Evolutionary conservation across 2,329 filamentous ascomycete species (phyloP), one percentile per base, ranked within the genome.

Genomic region (Alternaria infectoria): DNA sequence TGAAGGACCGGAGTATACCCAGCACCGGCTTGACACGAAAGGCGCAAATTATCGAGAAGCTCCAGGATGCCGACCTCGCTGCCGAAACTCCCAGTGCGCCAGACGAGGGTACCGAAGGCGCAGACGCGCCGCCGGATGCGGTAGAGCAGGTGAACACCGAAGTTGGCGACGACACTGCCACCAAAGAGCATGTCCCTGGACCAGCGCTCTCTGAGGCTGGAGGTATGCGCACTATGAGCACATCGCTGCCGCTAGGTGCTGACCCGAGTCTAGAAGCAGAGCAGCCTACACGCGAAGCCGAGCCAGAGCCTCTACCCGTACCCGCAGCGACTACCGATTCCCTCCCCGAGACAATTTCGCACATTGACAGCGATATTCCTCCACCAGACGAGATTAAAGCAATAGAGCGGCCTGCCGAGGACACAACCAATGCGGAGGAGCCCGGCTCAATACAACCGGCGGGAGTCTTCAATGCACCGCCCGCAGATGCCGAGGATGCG

Each of bases 1-100:
- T 84, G 51, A 85, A 84, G 61, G 81, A 84, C 40, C 80, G 82
- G 54, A 77, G 78, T 49, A 84, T 85, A 59, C 74, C 83, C 2
- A 77, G 77, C 23, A 82, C 82, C 0, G 82, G 83, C 23, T 72
- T 85, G 28, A 82, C 82, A 54, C 76, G 82, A 51, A 85, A 85
- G 71, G 80, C 81, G 61, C 81, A 84, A 62, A 82, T 83, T 51
- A 76, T 85, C 32, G 83, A 84, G 61, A 82, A 80, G 67, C 74
- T 85, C 9, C 73, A 80, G 58, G 79, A 76, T 67, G 64, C 66
- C 55, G 75, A 76, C 19, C 60, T 61, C 26, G 43, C 55, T 11
- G 36, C 36, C 3, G 13, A 40, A 23, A 15, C 9, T 23, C n/a
- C 52, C 36, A 28, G 25, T 54, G 52, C 32, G 43, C 40, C 55